Evolutionary conservation across 306 rosid genomes (phyloP), one percentile per base, ranked within the genome.

Genomic region (Quillaja saponaria): DNA sequence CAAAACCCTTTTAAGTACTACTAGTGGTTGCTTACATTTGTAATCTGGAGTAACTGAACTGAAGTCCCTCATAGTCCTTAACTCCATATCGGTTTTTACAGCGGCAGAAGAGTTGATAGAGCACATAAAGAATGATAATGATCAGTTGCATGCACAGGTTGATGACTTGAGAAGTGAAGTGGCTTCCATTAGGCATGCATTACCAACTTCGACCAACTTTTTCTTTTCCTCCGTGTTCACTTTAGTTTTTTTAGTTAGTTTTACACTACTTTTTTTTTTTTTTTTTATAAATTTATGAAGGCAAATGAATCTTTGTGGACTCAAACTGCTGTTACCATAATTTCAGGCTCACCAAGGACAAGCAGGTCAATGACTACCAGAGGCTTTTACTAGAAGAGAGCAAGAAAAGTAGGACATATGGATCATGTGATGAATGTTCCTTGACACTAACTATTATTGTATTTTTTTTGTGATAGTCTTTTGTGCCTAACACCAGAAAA

Each of bases 41-140:
- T n/a, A n/a, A n/a, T n/a, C n/a, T n/a, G n/a, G n/a, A n/a, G n/a
- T n/a, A n/a, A n/a, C n/a, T n/a, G n/a, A n/a, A n/a, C n/a, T n/a
- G n/a, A n/a, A n/a, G n/a, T n/a, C n/a, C n/a, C n/a, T 10, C 34
- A 31, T 39, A 38, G 47, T 75, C 67, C 25, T 16, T 48, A n/a
- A 45, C 25, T 11, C 8, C 45, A 62, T 34, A 34, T 58, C 18
- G n/a, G 4, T 12, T 62, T 49, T 78, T 74, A 31, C 91, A 92
- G 99, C 81, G 57, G 83, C 91, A 3, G 96, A 92, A 71, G 87
- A 84, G 66, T 67, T 79, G 66, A 83, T 86, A 28, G 82, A 89
- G 51, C 87, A 92, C 74, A 73, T 86, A 55, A 78, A 49, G 67
- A 74, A 18, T 9, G 86, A 92, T 72, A 89, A 83, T 45, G 88